Conservation (phyloP, 441 rosid species). For the Pelargonium cotyledonis region DNA sequence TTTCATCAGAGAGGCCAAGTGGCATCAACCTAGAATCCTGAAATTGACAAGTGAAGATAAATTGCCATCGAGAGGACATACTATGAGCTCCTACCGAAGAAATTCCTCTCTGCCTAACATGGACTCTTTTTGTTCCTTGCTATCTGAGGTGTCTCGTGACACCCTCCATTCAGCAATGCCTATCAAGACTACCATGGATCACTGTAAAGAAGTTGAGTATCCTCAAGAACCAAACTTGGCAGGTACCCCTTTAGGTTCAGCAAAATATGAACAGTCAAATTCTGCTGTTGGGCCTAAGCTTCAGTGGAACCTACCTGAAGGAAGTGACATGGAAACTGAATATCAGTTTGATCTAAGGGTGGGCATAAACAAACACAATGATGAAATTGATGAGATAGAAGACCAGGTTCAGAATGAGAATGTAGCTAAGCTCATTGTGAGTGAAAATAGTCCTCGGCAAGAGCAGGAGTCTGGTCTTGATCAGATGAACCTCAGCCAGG, state of each 20-base stretch:
- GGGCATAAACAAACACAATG: slow-evolving; percentile 3
- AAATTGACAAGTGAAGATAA: slow-evolving; percentile 48
- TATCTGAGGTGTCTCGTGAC: slow-evolving; percentile 36
- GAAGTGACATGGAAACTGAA: slow-evolving; percentile 14
- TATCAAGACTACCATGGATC: slow-evolving; percentile 12
- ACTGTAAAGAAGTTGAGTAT: slow-evolving; percentile 4
- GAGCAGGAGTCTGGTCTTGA: slow-evolving; percentile 27
- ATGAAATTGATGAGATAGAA: slow-evolving; percentile 16
- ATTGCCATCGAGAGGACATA: slow-evolving; percentile 18
- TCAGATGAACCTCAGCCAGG: slow-evolving; percentile 15
- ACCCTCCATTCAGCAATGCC: slow-evolving; percentile 14
- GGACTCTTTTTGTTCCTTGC: slow-evolving; percentile 45
- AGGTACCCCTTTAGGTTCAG: slow-evolving; percentile 18
- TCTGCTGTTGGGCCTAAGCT: slow-evolving; percentile 21
- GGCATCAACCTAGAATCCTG: slow-evolving; percentile 55
- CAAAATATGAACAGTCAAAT: slow-evolving; percentile 19
- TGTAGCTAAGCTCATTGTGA: slow-evolving; percentile 16
- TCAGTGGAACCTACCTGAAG: slow-evolving; percentile 8
- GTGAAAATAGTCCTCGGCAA: slow-evolving; percentile 9
- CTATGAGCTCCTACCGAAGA: slow-evolving; percentile 50
- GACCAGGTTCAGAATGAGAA: slow-evolving; percentile 16
- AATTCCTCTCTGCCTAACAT: slow-evolving; percentile 71
- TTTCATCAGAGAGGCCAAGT: slow-evolving; percentile 29
- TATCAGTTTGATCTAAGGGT: slow-evolving; percentile 4
- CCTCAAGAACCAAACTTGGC: slow-evolving; percentile 13